Conservation (phyloP, 2,329 filamentous ascomycete species). For the Neonectria punicea region DNA sequence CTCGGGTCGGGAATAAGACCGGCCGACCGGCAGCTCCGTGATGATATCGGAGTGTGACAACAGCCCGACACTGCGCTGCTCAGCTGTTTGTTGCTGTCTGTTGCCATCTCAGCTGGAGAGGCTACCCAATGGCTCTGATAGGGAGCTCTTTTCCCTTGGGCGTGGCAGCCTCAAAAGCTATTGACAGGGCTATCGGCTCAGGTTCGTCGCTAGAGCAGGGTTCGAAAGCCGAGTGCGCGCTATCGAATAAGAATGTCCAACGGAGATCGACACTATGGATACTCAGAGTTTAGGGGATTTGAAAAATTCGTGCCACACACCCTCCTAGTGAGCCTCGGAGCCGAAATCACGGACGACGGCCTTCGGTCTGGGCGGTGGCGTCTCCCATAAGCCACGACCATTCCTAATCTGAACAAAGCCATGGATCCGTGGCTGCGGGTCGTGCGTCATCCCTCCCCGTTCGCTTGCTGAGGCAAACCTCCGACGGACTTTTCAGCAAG, state of each 20-base stretch:
- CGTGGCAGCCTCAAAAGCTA: neutral
- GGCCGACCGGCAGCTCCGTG: constrained; percentile 12
- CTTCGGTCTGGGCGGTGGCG: neutral
- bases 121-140: neutral
- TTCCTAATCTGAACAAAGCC: neutral
- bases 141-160: neutral
- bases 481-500: constrained; percentile 30
- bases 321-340: constrained; percentile 3
- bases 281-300: neutral
- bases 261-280: neutral
- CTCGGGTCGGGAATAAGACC: constrained; percentile 18
- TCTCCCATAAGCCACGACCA: neutral
- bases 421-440: neutral
- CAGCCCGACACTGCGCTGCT: neutral
- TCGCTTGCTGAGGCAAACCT: constrained; percentile 17
- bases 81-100: neutral
- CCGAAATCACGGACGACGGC: constrained; percentile 19
- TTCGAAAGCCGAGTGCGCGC: neutral
- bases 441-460: constrained; percentile 6
- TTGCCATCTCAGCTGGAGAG: neutral
- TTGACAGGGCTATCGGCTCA: constrained; percentile 11
- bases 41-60: neutral
- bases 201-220: neutral
- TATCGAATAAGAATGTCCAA: neutral
- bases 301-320: neutral